phyloP scores from a whole-genome alignment of 495 filamentous ascomycete species.

The Penicillium flavigenum region DNA sequence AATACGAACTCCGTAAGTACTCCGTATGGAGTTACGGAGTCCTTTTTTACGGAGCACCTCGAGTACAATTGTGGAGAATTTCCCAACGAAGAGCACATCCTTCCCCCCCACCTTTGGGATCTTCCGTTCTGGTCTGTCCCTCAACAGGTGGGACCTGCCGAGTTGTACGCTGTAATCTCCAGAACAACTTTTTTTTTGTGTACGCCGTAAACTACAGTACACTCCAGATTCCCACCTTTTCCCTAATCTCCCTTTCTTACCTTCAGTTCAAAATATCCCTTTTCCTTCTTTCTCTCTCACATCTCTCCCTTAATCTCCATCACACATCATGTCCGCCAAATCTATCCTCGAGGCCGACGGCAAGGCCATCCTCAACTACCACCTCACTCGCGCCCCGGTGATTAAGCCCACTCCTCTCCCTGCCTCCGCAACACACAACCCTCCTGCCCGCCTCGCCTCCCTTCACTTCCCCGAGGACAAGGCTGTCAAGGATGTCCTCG shows the following conservation, averaged over 20 bases:
- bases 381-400: constrained; percentile 95
- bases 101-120: constrained; percentile 4
- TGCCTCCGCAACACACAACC: constrained; percentile 80
- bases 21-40: not conserved
- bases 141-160: constrained; percentile 29
- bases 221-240: constrained; percentile 12
- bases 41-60: no score
- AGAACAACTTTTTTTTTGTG: constrained; percentile 28
- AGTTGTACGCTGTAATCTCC: constrained; percentile 41
- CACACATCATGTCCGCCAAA: constrained; percentile 88
- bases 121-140: constrained; percentile 8
- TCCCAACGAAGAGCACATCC: constrained; percentile 8
- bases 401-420: constrained; percentile 98
- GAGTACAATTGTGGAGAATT: not conserved
- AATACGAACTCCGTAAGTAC: not conserved
- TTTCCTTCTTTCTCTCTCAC: constrained; percentile 18
- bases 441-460: constrained; percentile 84
- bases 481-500: constrained; percentile 77
- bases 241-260: constrained; percentile 11
- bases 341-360: constrained; percentile 98
- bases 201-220: constrained; percentile 29
- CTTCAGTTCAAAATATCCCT: constrained; percentile 17
- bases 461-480: constrained; percentile 91
- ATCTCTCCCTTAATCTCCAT: constrained; percentile 20
- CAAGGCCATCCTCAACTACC: constrained; percentile 99